phyloP scores from a whole-genome alignment of 2,329 filamentous ascomycete genomes.

The Colletotrichum zoysiae region DNA sequence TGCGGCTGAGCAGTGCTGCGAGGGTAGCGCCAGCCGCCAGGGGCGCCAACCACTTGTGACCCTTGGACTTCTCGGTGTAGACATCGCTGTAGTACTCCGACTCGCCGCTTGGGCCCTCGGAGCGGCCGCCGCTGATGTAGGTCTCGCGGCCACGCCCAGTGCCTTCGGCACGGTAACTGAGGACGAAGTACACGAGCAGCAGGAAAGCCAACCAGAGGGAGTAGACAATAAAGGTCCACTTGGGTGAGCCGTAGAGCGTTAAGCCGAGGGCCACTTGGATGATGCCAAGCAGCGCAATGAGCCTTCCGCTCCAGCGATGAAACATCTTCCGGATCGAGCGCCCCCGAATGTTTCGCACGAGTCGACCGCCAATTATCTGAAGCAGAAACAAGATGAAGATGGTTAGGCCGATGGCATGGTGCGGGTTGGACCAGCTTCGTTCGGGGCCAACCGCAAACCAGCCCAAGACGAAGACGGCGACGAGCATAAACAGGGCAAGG shows the following conservation, averaged over 20 bases:
- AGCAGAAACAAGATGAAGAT: conserved; percentile 80
- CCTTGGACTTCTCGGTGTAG: conserved; percentile 53
- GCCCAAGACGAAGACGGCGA: conserved; percentile 79
- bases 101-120: conserved; percentile 58
- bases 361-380: conserved; percentile 77
- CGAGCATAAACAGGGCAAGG: conserved; percentile 74
- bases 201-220: conserved; percentile 82
- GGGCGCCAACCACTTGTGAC: conserved; percentile 63
- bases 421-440: conserved; percentile 81
- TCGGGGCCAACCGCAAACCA: conserved; percentile 82
- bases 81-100: conserved; percentile 57
- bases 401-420: conserved; percentile 86
- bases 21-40: conserved; percentile 65
- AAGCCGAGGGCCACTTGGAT: conserved; percentile 90
- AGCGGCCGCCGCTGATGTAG: conserved; percentile 70
- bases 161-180: conserved; percentile 77
- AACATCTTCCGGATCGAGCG: conserved; percentile 71
- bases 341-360: conserved; percentile 67
- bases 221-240: conserved; percentile 86
- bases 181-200: conserved; percentile 80
- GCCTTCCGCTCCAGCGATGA: conserved; percentile 89
- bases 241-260: conserved; percentile 91
- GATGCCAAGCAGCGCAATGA: conserved; percentile 84
- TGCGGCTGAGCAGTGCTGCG: conserved; percentile 60
- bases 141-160: conserved; percentile 65